Conservation (phyloP, 345 rosid species). For the Lepidium africanum region DNA sequence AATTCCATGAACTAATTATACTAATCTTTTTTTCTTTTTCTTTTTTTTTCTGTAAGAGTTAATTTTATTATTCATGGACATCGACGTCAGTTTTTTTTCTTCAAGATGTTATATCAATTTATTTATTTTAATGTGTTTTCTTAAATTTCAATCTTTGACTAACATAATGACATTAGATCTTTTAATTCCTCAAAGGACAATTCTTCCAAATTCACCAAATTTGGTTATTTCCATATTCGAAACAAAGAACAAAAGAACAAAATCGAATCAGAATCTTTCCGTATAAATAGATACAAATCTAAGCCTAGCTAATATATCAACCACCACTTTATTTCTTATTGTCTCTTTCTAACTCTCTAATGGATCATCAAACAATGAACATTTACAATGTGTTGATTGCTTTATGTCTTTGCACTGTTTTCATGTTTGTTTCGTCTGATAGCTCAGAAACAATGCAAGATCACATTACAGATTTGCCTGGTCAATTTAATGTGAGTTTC, state of each 20-base stretch:
- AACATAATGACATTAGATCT: neutral
- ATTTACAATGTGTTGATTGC: neutral
- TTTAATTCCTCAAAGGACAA: conserved; percentile 12
- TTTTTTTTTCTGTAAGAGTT: too few relatives aligned
- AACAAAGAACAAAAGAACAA: neutral
- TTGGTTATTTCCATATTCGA: neutral
- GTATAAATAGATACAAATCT: conserved; percentile 34
- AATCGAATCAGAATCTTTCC: neutral
- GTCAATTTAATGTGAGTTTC: conserved; percentile 55
- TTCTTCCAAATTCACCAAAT: neutral
- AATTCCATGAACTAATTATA: too few relatives aligned
- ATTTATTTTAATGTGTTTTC: neutral
- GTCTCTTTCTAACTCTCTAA: neutral
- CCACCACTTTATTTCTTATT: neutral
- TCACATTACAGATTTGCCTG: conserved; percentile 58
- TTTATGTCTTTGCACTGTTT: conserved; percentile 1
- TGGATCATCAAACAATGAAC: neutral
- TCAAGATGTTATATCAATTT: too few relatives aligned
- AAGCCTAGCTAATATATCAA: neutral
- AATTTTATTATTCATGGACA: too few relatives aligned
- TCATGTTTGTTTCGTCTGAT: neutral
- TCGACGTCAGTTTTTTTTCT: too few relatives aligned
- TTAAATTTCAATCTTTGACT: neutral
- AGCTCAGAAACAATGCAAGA: conserved; percentile 24
- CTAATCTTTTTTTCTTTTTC: too few relatives aligned